Conservation (phyloP, 1,284 basidiomycete species). For the Puccinia horiana region DNA sequence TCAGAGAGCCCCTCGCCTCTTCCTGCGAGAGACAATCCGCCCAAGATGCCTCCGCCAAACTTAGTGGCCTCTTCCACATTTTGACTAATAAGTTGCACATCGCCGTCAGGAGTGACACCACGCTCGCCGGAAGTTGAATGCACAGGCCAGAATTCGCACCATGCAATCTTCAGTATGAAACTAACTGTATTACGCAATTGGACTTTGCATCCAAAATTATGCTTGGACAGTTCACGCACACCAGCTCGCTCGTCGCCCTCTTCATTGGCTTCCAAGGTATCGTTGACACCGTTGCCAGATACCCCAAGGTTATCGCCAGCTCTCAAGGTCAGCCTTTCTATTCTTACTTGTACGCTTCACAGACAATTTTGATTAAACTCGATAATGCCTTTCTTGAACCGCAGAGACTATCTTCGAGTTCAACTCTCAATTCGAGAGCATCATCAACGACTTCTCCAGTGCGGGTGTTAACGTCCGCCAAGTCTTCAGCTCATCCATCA, state of each 20-base stretch:
- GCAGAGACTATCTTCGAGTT: slow-evolving; percentile 25
- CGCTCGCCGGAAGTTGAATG: not conserved
- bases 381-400: not conserved
- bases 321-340: not conserved
- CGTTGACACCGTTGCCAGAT: slow-evolving; percentile 14
- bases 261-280: slow-evolving; percentile 14
- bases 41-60: slow-evolving; percentile 13
- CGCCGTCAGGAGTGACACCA: slow-evolving; percentile 16
- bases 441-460: slow-evolving; percentile 3
- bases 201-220: not conserved
- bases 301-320: slow-evolving; percentile 2
- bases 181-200: not conserved
- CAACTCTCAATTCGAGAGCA: slow-evolving; percentile 25
- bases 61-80: not conserved
- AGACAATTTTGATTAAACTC: not conserved
- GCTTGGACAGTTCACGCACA: not conserved
- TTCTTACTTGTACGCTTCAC: not conserved
- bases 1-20: slow-evolving; percentile 10
- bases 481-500: slow-evolving; percentile 8
- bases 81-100: not conserved
- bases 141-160: too few species aligned
- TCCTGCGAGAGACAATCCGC: slow-evolving; percentile 23
- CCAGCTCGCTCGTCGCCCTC: slow-evolving; percentile 18
- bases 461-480: slow-evolving; percentile 18
- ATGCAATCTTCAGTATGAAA: not conserved